A percentile compares a stretch with the other conserved stretches of the same genome.
Evolutionary conservation across 2,329 filamentous ascomycete genomes (phyloP).

Genomic region (Hansfordia pulvinata): DNA sequence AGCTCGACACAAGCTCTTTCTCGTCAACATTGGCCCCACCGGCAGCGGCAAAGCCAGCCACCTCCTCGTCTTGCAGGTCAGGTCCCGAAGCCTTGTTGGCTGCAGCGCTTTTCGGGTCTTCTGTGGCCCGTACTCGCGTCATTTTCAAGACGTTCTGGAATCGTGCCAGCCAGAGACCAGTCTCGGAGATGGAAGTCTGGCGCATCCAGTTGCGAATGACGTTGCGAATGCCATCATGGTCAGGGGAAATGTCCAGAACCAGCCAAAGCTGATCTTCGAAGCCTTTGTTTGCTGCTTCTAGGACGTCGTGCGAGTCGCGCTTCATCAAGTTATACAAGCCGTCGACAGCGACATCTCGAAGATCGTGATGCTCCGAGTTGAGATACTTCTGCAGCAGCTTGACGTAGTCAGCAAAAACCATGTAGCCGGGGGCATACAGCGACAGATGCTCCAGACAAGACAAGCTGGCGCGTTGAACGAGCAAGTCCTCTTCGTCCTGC

Average conservation of each 20-base stretch:
- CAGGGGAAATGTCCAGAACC: conserved; percentile 63
- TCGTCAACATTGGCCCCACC: conserved; percentile 41
- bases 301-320: conserved; percentile 70
- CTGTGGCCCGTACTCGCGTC: conserved; percentile 55
- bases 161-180: conserved; percentile 72
- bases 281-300: conserved; percentile 59
- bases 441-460: conserved; percentile 83
- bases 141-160: conserved; percentile 85
- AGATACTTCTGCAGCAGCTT: conserved; percentile 68
- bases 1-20: conserved; percentile 28
- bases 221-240: conserved; percentile 68
- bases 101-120: too few relatives aligned
- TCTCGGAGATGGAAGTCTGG: conserved; percentile 72
- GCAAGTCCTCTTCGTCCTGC: conserved; percentile 55
- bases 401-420: conserved; percentile 77
- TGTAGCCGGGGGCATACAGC: conserved; percentile 76
- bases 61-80: conserved; percentile 93
- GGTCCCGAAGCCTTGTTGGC: too few relatives aligned
- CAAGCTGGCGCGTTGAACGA: conserved; percentile 64
- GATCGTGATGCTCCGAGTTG: conserved; percentile 50
- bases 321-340: conserved; percentile 94
- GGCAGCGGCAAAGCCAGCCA: conserved; percentile 83
- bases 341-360: conserved; percentile 72
- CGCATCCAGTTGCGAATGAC: conserved; percentile 89
- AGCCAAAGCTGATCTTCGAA: conserved; percentile 91